These are phyloP conservation scores for Flueggea neowawraea DNA, from an alignment of 441 rosid genomes.

Conservation along the genomic window DNA sequence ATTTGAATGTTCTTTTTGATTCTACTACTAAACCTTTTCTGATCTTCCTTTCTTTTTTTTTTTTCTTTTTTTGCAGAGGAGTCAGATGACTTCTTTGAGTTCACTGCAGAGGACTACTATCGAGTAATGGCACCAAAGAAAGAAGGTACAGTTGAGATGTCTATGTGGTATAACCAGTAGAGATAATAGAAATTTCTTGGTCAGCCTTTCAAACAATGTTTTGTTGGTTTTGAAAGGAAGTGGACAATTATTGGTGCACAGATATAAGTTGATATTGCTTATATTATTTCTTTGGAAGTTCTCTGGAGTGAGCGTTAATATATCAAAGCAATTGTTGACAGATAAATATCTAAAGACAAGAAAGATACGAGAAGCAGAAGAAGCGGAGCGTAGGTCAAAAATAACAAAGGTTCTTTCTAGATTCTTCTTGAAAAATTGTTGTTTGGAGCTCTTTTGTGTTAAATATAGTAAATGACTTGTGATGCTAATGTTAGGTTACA, in stretches of 20 bases:
- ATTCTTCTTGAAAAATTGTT: slow-evolving; percentile 3
- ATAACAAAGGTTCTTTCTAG: slow-evolving; percentile 51
- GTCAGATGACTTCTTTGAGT: slow-evolving; percentile 78
- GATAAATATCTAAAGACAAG: slow-evolving; percentile 79
- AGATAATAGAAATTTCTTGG: no score
- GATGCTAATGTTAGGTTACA: no score
- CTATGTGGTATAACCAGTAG: neutral
- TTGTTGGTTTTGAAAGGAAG: no score
- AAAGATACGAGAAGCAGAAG: slow-evolving; percentile 87
- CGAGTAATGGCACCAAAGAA: slow-evolving; percentile 55
- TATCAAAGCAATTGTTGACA: slow-evolving; percentile 18
- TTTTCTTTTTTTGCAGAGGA: slow-evolving; percentile 40
- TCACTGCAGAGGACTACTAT: slow-evolving; percentile 77
- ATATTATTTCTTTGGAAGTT: neutral
- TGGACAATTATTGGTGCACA: no score
- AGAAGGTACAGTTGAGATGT: slow-evolving; percentile 42
- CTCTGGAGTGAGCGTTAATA: neutral
- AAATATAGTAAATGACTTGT: no score
- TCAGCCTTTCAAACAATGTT: no score
- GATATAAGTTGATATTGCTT: no score
- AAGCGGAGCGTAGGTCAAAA: slow-evolving; percentile 71
- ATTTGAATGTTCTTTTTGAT: neutral
- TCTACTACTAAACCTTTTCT: neutral
- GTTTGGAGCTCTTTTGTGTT: neutral
- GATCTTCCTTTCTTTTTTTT: neutral